Evolutionary conservation across 2,329 filamentous ascomycete species (phyloP).

Genomic region (Coleophoma crateriformis): DNA sequence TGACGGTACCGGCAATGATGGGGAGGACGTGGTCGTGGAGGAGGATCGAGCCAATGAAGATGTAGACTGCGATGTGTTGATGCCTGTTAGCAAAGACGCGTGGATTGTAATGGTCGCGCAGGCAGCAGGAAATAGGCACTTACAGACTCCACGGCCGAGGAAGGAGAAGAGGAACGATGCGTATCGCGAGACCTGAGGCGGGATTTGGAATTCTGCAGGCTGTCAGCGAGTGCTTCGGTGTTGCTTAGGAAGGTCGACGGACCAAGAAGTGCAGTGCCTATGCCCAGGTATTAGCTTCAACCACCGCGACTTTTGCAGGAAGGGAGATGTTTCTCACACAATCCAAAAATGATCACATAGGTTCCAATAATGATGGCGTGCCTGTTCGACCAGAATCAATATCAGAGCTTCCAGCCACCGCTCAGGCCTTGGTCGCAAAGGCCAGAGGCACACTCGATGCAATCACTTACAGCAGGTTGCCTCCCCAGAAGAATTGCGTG

Average conservation of each 20-base stretch:
- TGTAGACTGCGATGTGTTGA: conserved; percentile 63
- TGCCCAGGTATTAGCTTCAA: neutral
- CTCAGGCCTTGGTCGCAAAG: neutral
- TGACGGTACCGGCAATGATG: conserved; percentile 70
- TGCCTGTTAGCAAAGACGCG: conserved; percentile 11
- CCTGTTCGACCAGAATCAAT: conserved; percentile 32
- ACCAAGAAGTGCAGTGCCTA: conserved; percentile 65
- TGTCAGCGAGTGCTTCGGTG: neutral
- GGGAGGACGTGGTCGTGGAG: conserved; percentile 62
- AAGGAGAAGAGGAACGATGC: conserved; percentile 98
- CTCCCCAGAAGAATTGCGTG: conserved; percentile 55
- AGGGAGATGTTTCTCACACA: conserved; percentile 50
- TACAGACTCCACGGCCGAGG: conserved; percentile 90
- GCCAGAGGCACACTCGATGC: conserved; percentile 3
- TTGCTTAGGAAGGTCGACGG: neutral
- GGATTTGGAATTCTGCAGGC: conserved; percentile 78
- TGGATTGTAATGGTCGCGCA: neutral
- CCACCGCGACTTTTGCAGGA: conserved; percentile 1
- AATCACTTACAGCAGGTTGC: neutral
- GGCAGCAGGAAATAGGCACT: conserved; percentile 32
- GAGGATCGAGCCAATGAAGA: conserved; percentile 87
- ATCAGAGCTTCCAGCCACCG: no score
- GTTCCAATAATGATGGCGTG: conserved; percentile 72
- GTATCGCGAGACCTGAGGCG: conserved; percentile 86
- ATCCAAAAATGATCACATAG: conserved; percentile 89